A percentile compares a stretch with the other conserved stretches of the same genome.
Evolutionary conservation across 768 basidiomycete species (phyloP).

Genomic region (Ramaria rubella): DNA sequence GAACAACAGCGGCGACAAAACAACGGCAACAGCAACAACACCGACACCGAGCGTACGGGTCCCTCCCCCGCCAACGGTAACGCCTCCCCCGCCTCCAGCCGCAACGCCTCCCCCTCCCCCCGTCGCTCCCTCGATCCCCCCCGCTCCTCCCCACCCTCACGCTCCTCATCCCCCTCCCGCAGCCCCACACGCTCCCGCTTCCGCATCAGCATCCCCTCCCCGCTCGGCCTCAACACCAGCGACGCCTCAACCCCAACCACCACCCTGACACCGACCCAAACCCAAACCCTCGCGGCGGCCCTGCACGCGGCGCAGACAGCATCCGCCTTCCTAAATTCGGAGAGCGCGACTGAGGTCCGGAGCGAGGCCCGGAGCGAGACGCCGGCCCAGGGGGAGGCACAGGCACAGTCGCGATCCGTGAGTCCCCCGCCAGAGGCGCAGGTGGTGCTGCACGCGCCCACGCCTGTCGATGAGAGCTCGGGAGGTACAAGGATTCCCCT

Average conservation of each 20-base stretch:
- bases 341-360: background rate
- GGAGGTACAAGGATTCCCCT: background rate
- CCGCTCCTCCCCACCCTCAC: background rate
- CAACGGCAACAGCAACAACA: slow-evolving; percentile 17
- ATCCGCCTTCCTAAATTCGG: slow-evolving; percentile 1
- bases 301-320: slow-evolving; percentile 6
- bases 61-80: slow-evolving; percentile 20
- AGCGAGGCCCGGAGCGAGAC: background rate
- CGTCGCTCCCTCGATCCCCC: background rate
- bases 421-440: background rate
- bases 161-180: background rate
- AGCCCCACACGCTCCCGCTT: background rate
- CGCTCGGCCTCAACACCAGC: background rate
- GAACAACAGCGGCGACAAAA: slow-evolving; percentile 62
- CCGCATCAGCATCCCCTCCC: background rate
- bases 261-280: background rate
- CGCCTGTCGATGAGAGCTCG: background rate
- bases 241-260: background rate
- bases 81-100: background rate
- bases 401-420: background rate
- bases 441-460: background rate
- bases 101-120: background rate
- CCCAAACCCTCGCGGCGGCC: background rate
- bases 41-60: slow-evolving; percentile 24
- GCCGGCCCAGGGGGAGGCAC: background rate